Evolutionary conservation across 495 filamentous ascomycete genomes (phyloP).

Genomic region (Podospora australis): DNA sequence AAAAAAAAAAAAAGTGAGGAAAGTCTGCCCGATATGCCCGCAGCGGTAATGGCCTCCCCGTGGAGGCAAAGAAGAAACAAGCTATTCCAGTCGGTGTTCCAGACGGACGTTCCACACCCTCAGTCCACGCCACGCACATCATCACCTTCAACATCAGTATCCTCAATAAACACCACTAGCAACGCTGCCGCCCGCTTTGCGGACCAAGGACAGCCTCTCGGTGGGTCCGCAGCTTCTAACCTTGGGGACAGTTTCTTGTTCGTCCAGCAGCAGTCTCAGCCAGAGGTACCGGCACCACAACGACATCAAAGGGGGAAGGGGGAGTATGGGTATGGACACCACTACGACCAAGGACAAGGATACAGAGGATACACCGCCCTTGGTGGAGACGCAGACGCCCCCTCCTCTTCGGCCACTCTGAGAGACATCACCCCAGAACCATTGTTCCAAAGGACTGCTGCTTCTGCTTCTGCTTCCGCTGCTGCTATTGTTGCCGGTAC

Average conservation of each 20-base stretch:
- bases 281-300: too few species aligned
- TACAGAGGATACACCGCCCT: background rate
- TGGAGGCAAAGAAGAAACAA: constrained; percentile 37
- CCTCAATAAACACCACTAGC: too few species aligned
- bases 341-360: too few species aligned
- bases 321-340: too few species aligned
- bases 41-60: constrained; percentile 24
- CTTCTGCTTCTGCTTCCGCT: constrained; percentile 6
- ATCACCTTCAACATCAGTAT: too few species aligned
- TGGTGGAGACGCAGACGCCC: background rate
- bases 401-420: background rate
- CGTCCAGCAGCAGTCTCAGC: too few species aligned
- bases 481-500: constrained; percentile 7
- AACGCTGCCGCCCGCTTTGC: too few species aligned
- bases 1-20: background rate
- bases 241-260: too few species aligned
- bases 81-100: constrained; percentile 49
- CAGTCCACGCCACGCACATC: constrained; percentile 40
- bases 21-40: constrained; percentile 22
- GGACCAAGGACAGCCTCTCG: too few species aligned
- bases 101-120: constrained; percentile 33
- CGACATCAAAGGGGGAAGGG: too few species aligned
- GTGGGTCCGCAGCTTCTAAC: too few species aligned
- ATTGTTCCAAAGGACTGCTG: too few species aligned
- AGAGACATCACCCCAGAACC: background rate